Evolutionary conservation across 345 rosid species (phyloP).

Genomic region (Stellera chamaejasme): DNA sequence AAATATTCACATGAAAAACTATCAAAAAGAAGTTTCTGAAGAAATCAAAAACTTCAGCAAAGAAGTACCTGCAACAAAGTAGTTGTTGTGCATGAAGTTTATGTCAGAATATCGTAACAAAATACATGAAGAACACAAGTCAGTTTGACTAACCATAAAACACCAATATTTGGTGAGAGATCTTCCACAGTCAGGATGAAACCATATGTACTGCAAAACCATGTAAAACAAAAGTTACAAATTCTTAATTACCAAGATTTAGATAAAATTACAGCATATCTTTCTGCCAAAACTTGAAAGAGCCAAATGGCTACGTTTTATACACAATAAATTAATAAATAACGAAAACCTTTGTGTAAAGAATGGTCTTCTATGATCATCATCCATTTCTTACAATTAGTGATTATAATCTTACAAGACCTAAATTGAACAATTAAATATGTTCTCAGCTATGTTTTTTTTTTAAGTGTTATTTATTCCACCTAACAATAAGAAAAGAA

Average conservation of each 20-base stretch:
- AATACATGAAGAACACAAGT: not conserved
- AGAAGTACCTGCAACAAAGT: slow-evolving; percentile 73
- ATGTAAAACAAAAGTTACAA: slow-evolving; percentile 1
- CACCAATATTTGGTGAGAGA: slow-evolving; percentile 90
- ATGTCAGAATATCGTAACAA: slow-evolving; percentile 2
- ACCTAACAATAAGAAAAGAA: too few species aligned
- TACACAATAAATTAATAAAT: too few species aligned
- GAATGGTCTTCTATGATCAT: too few species aligned
- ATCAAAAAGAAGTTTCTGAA: slow-evolving; percentile 85
- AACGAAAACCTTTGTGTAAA: too few species aligned
- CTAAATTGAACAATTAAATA: too few species aligned
- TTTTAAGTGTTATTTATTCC: too few species aligned
- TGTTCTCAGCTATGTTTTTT: too few species aligned
- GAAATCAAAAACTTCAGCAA: slow-evolving; percentile 90
- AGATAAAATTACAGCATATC: not conserved
- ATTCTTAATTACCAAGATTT: slow-evolving; percentile 1
- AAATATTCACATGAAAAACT: slow-evolving; percentile 75
- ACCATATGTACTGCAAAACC: slow-evolving; percentile 72
- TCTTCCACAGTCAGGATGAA: slow-evolving; percentile 93
- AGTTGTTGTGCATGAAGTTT: slow-evolving; percentile 2
- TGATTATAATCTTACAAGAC: too few species aligned
- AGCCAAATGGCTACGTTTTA: too few species aligned
- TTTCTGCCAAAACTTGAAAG: too few species aligned
- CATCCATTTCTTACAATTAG: too few species aligned
- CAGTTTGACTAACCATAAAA: slow-evolving; percentile 54